A percentile compares a stretch with the other conserved stretches of the same genome.
Conservation (phyloP, 148 eudicot species). For the Spergularia bocconei region DNA sequence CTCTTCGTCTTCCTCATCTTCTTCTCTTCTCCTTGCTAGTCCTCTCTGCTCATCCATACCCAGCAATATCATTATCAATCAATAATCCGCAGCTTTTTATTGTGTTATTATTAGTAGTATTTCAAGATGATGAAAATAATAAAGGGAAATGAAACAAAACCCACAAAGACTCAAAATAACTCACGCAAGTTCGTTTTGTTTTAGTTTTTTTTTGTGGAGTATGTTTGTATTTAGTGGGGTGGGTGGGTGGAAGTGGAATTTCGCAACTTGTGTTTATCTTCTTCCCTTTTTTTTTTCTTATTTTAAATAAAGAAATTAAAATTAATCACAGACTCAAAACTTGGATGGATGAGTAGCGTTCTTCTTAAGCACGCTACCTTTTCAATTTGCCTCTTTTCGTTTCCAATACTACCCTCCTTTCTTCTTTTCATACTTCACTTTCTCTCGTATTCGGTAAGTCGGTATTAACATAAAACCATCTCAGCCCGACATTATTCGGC, state of each 20-base stretch:
- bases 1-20: slow-evolving; percentile 14
- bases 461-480: too few species aligned
- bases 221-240: slow-evolving; percentile 1
- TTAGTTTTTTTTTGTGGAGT: not conserved
- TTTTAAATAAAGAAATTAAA: too few species aligned
- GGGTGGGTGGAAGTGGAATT: slow-evolving; percentile 23
- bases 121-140: too few species aligned
- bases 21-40: not conserved
- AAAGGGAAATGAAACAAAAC: too few species aligned
- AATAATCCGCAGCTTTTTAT: too few species aligned
- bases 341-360: not conserved
- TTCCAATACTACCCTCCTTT: not conserved
- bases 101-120: too few species aligned
- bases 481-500: too few species aligned
- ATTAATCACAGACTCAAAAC: not conserved
- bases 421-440: not conserved
- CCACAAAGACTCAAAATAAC: too few species aligned
- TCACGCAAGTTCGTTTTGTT: not conserved
- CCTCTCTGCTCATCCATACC: slow-evolving; percentile 2
- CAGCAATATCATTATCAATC: not conserved
- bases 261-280: slow-evolving; percentile 21
- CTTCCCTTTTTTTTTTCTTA: slow-evolving; percentile 1
- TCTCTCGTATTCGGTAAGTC: too few species aligned
- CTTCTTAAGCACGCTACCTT: slow-evolving; percentile 6
- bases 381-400: not conserved